Percentiles rank a stretch among this genome's conserved stretches.
These are phyloP conservation scores for Claviceps spartinae DNA, from an alignment of 2,329 filamentous ascomycete genomes.

Conservation along the genomic window DNA sequence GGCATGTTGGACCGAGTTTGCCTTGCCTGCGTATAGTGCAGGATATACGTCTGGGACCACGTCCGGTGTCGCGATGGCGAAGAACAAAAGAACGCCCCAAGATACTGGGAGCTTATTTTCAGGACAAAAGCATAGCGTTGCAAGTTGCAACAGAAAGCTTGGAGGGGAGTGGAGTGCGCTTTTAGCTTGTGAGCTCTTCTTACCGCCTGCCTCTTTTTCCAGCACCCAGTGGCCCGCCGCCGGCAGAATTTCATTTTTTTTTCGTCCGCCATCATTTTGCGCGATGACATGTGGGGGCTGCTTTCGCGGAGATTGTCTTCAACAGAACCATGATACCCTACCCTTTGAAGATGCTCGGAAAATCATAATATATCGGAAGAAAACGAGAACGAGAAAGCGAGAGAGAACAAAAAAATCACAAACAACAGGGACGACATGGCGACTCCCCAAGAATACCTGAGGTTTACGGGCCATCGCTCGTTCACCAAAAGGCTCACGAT, in stretches of 20 bases:
- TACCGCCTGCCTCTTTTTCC: slow-evolving; percentile 19
- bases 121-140: no score
- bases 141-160: no score
- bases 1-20: slow-evolving; percentile 17
- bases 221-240: neutral
- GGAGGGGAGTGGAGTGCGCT: no score
- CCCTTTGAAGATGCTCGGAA: neutral
- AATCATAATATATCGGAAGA: neutral
- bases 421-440: slow-evolving; percentile 15
- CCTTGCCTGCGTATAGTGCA: neutral
- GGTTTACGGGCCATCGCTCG: slow-evolving; percentile 73
- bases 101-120: no score
- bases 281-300: neutral
- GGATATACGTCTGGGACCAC: neutral
- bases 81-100: neutral
- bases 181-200: neutral
- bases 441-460: slow-evolving; percentile 42
- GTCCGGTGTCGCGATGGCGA: neutral
- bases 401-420: neutral
- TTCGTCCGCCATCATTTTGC: neutral
- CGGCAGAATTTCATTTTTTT: slow-evolving; percentile 24
- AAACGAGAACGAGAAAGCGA: neutral
- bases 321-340: neutral
- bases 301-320: neutral
- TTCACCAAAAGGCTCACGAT: slow-evolving; percentile 77